These are phyloP conservation scores for Coix lacrymajobi DNA, from an alignment of 176 grass and related monocot species.

Conservation along the genomic window DNA sequence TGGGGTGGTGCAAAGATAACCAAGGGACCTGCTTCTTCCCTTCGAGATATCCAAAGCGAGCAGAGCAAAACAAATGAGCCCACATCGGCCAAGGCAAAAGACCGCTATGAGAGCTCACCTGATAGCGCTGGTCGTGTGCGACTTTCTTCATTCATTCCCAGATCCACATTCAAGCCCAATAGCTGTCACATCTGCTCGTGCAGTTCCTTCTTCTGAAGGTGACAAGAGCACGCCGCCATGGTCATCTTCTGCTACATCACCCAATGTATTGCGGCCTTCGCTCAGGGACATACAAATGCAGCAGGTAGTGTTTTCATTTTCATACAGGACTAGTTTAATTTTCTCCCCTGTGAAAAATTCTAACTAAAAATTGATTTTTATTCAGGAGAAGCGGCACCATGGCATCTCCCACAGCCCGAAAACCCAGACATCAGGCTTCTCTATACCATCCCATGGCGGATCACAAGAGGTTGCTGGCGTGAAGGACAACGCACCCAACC, in stretches of 20 bases:
- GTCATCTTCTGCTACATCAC: constrained; percentile 72
- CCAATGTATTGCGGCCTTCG: constrained; percentile 58
- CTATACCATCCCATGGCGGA: constrained; percentile 40
- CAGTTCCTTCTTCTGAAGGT: constrained; percentile 46
- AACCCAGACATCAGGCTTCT: constrained; percentile 66
- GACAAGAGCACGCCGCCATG: constrained; percentile 82
- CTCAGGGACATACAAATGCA: constrained; percentile 97
- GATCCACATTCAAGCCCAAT: constrained; percentile 53
- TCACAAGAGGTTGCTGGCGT: constrained; percentile 35
- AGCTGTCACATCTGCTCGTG: constrained; percentile 36
- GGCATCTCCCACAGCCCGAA: constrained; percentile 68
- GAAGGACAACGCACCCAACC: constrained; percentile 69
- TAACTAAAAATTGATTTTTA: background rate
- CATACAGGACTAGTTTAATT: background rate
- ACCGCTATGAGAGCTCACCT: constrained; percentile 35
- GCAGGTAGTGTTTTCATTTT: constrained; percentile 48
- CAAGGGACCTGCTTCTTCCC: constrained; percentile 65
- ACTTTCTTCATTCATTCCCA: constrained; percentile 69
- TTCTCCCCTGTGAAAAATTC: background rate
- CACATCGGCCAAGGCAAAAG: constrained; percentile 34
- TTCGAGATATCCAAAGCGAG: constrained; percentile 91
- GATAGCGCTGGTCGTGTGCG: constrained; percentile 37
- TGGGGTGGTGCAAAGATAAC: constrained; percentile 87
- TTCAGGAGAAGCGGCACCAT: constrained; percentile 74
- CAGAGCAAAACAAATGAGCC: constrained; percentile 64